Evolutionary conservation across 202 grass and related monocot genomes (phyloP), one percentile per base, ranked within the genome.

Genomic region (Miscanthus sacchariflorus): DNA sequence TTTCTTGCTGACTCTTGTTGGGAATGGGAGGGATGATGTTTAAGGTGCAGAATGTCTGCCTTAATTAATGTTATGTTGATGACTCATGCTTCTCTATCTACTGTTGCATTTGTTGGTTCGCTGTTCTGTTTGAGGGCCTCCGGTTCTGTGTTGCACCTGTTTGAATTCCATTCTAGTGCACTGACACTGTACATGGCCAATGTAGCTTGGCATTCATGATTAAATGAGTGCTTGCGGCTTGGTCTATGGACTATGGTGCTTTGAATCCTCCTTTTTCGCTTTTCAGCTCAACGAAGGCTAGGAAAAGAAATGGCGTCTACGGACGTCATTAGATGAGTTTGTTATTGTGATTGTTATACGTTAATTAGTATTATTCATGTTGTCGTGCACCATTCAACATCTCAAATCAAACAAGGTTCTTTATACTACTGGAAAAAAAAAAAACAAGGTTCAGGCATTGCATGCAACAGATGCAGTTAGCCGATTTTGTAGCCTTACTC

Each of bases 21-120:
- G 63, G 48, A 59, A 70, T 70, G 64, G 28, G 38, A 85, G 70
- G 17, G 79, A 88, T 74, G 46, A n/a, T 81, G 59, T 68, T 70
- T 74, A 74, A 59, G 68, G 79, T 45, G 63, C 44, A 10, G 49
- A 77, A 72, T 7, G 23, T 68, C 44, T 79, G 79, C 14, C 77
- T 83, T 39, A 63, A 63, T 63, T 63, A 87, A 80, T 79, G 27
- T 83, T 80, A 76, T 84, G 44, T 87, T 78, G 77, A 87, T 78
- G 77, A 87, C 85, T 72, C 44, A 2, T 81, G 43, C 33, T 70
- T 59, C 14, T 75, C 24, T 76, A 10, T 90, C 71, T 38, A 12
- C 5, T 35, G 4, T 4, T 21, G 30, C 63, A 12, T 76, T 48
- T 76, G 13, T 75, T 70, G 48, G 7, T 9, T 75, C 38, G 7